Evolutionary conservation across 2,329 filamentous ascomycete species (phyloP).

Genomic region (Sordariomycetes sp.): DNA sequence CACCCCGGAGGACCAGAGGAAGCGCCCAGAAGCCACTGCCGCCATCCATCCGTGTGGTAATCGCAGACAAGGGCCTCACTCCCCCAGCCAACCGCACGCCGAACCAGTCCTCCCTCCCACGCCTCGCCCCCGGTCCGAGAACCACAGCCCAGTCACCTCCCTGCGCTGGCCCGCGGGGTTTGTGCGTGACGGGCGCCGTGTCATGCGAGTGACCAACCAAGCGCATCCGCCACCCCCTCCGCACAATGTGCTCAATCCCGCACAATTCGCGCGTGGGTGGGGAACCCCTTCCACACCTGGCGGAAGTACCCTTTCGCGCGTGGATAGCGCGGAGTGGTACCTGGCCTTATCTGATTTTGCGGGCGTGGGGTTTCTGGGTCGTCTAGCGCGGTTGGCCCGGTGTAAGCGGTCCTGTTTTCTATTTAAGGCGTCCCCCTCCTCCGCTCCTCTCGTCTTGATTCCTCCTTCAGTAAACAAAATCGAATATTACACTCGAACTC

Average conservation of each 20-base stretch:
- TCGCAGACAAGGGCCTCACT: not conserved
- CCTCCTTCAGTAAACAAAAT: not conserved
- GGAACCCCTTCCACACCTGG: too few relatives aligned
- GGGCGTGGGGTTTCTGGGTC: too few relatives aligned
- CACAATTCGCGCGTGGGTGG: not conserved
- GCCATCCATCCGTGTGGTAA: not conserved
- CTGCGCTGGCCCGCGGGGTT: not conserved
- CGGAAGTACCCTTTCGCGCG: not conserved
- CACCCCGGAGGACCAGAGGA: not conserved
- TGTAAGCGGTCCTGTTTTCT: too few relatives aligned
- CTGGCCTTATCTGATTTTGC: not conserved
- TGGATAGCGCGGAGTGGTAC: not conserved
- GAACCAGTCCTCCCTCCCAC: not conserved
- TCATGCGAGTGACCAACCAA: not conserved
- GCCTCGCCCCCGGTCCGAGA: not conserved
- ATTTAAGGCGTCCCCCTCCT: too few relatives aligned
- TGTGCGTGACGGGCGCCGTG: not conserved
- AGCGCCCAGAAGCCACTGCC: not conserved
- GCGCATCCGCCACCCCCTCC: too few relatives aligned
- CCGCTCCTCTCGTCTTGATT: not conserved
- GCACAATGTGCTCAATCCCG: not conserved
- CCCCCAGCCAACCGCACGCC: not conserved
- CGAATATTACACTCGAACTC: not conserved
- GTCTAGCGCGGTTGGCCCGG: too few relatives aligned
- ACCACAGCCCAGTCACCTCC: too few relatives aligned